Base-by-base conservation (phyloP, 805 yeast species). In the Wickerhamomyces silvicola region DNA sequence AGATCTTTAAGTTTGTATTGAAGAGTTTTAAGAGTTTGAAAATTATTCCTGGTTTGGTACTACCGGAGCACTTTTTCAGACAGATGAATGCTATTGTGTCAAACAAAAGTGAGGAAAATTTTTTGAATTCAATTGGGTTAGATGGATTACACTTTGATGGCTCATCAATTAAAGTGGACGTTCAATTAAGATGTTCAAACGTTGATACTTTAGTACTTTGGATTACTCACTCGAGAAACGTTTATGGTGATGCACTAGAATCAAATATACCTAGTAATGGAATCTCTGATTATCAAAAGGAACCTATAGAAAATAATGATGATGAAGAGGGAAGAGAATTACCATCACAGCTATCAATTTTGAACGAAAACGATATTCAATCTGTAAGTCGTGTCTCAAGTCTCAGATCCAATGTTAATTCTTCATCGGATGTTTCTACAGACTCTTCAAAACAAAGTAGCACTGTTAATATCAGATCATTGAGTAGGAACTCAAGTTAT, bases 21-120 rank as follows among this genome's bases (percentile, higher is more conserved):
- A 38, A 31, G 6, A 60, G 67, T 20, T 62, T 64, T 41, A 63
- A 68, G 18, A 48, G 58, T 13, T 38, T 72, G 39, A 57, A 52
- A 35, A 49, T 66, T 11, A 40, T 58, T 20, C 73, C 81, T 0
- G 96, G 96, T 1, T 58, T 84, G 31, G 95, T 88, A 0, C 60
- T 88, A 10, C 94, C 97, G 0, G 97, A 88, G 55, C 96, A 87
- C 57, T 81, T 82, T 52, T 87, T 90, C 60, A 70, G 97, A 40
- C 77, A 78, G 42, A 66, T 75, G 62, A 68, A 33, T 42, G 60
- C 38, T 36, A 39, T 37, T 36, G 41, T 37, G 22, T 43, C 41
- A 44, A 55, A 52, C 28, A 59, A 54, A n/a, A 44, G 52, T 19
- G 70, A 64, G 29, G 70, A 70, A 16, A 75, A 72, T 6, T 57